Conservation (phyloP, 176 grass and related monocot genomes). For the Ensete glaucum region DNA sequence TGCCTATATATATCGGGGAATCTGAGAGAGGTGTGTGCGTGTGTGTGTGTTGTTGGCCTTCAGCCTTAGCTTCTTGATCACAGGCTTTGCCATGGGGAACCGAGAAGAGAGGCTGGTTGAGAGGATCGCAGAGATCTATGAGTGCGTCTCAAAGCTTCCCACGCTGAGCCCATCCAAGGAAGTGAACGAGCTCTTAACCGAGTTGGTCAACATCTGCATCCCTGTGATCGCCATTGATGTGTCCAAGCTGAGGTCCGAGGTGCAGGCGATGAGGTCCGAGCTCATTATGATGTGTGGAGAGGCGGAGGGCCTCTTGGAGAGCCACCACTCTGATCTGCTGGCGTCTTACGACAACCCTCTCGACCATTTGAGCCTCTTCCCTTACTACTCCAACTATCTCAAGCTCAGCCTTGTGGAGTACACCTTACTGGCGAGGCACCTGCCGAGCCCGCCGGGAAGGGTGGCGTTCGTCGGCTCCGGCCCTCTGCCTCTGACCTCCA, state of each 20-base stretch:
- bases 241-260: slow-evolving; percentile 28
- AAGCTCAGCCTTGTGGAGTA: slow-evolving; percentile 62
- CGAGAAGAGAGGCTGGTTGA: slow-evolving; percentile 34
- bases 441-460: slow-evolving; percentile 11
- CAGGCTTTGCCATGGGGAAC: slow-evolving; percentile 20
- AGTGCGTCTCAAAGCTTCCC: slow-evolving; percentile 35
- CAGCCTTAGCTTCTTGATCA: too few species aligned
- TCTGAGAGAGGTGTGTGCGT: too few species aligned
- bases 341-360: slow-evolving; percentile 59
- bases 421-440: slow-evolving; percentile 41
- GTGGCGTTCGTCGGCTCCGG: slow-evolving; percentile 67
- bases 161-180: slow-evolving; percentile 56
- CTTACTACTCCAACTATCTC: slow-evolving; percentile 83
- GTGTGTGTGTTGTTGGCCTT: too few species aligned
- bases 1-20: too few species aligned
- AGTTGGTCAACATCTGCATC: slow-evolving; percentile 62
- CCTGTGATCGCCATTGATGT: slow-evolving; percentile 48
- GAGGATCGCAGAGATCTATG: slow-evolving; percentile 42
- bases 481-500: slow-evolving; percentile 54
- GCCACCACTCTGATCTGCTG: slow-evolving; percentile 68
- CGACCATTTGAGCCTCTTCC: slow-evolving; percentile 48
- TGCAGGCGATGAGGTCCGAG: slow-evolving; percentile 47
- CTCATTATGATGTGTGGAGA: slow-evolving; percentile 51
- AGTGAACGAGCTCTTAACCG: slow-evolving; percentile 75
- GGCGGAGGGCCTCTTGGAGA: slow-evolving; percentile 69